These are phyloP conservation scores for Trametes polyzona DNA, from an alignment of 1,284 basidiomycete genomes.

Conservation along the genomic window DNA sequence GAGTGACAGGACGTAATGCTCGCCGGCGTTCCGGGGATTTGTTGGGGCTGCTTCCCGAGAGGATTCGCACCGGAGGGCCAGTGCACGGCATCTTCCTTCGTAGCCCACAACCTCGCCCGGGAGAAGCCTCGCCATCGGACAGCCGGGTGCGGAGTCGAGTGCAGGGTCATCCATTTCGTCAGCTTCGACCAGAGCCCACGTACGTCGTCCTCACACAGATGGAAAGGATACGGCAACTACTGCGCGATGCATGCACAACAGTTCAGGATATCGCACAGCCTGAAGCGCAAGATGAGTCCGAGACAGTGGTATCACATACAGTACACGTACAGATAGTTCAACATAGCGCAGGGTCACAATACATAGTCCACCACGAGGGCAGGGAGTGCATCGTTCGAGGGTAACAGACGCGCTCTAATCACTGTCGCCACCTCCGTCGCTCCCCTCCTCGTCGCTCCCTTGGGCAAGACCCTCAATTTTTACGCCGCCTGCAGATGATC, in stretches of 20 bases:
- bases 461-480: constrained; percentile 66
- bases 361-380: too few relatives aligned
- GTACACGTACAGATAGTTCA: constrained; percentile 23
- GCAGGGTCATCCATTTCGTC: neutral
- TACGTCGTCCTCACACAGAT: constrained; percentile 1
- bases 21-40: constrained; percentile 6
- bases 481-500: constrained; percentile 43
- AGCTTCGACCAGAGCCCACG: neutral
- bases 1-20: constrained; percentile 3
- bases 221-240: neutral
- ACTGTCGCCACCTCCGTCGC: constrained; percentile 35
- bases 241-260: too few relatives aligned
- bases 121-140: neutral
- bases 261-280: neutral
- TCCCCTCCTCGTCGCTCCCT: constrained; percentile 38
- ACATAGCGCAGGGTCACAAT: too few relatives aligned
- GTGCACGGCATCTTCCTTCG: neutral
- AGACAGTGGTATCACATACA: constrained; percentile 12
- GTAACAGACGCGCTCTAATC: constrained; percentile 3
- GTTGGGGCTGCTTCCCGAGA: constrained; percentile 5
- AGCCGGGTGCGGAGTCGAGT: neutral
- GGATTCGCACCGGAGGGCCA: constrained; percentile 15
- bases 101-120: too few relatives aligned
- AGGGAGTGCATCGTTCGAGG: too few relatives aligned
- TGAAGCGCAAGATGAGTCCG: neutral